Base-by-base conservation (phyloP, 2,329 filamentous ascomycete species). In the Claviceps monticola region DNA sequence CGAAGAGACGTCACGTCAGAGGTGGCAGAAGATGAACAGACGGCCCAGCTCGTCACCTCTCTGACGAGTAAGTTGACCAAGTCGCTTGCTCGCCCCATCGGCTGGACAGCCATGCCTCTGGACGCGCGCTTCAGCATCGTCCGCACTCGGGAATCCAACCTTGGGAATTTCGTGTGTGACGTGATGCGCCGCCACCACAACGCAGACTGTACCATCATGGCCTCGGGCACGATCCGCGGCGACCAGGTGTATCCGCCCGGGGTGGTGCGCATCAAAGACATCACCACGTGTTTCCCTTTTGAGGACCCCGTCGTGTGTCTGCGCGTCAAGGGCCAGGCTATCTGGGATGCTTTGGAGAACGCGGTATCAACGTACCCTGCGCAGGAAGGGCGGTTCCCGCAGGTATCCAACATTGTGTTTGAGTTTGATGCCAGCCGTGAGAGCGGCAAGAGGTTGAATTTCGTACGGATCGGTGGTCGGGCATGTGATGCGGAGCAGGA, bases 101-200 rank as follows among this genome's bases (percentile, higher is more conserved):
- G 89, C 3, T 94, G 86, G 69, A 94, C 88, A 0, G 81, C 84
- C 0, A 83, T 82, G 1, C 86, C 89, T 0, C 76, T 96, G 0
- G 90, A 96, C 63, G 86, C 86, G 2, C 83, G 89, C 2, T 96
- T 95, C 66, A 85, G 81, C 16, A 94, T 88, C 0, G 87, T 95
- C 0, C 76, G 89, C 11, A 71, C 79, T 19, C 74, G 71, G 46
- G 89, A 95, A 66, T 88, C 84, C 51, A 96, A 95, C 61, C 71
- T 94, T 14, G 88, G 86, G 1, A 95, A 95, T 66, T 94, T 94
- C 64, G 84, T 95, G 3, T 93, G 86, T 66, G 89, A 96, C 63
- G 76, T 96, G 23, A 95, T 95, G 88, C 79, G 88, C 7, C 81
- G 81, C 55, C 84, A 94, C 62, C 88, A 95, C 63, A 70, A 74